A percentile compares a stretch with the other conserved stretches of the same genome.
phyloP scores from a whole-genome alignment of 208 protist species.

The Leishmania tropica region DNA sequence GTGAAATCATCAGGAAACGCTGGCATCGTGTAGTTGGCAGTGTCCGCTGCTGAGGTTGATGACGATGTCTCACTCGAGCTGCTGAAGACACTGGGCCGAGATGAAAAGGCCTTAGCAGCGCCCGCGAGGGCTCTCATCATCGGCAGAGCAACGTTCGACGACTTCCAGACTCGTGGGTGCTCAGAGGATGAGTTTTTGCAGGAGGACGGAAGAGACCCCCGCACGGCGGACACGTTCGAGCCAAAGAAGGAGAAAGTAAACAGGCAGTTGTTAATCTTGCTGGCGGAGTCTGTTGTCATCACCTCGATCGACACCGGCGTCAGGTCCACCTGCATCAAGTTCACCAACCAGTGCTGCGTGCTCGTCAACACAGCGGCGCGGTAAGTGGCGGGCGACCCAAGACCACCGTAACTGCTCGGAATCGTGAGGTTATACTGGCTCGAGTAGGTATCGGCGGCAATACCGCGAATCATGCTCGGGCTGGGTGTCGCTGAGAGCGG shows the following conservation, averaged over 20 bases:
- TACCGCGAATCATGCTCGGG: slow-evolving; percentile 7
- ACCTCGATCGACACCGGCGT: slow-evolving; percentile 22
- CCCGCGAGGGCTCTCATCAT: not conserved
- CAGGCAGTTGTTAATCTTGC: slow-evolving; percentile 16
- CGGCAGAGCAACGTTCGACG: not conserved
- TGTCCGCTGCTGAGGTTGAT: not conserved
- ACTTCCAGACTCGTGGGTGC: not conserved
- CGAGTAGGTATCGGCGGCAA: slow-evolving; percentile 1
- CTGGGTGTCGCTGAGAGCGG: not conserved
- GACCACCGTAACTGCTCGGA: slow-evolving; percentile 24
- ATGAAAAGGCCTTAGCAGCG: not conserved
- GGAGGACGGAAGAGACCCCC: not conserved
- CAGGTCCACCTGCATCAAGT: slow-evolving; percentile 7
- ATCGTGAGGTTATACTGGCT: not conserved
- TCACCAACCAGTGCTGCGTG: slow-evolving; percentile 12
- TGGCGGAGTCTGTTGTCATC: not conserved
- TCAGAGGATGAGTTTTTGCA: not conserved
- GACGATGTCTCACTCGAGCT: not conserved
- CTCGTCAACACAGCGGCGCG: slow-evolving; percentile 1
- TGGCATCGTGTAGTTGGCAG: slow-evolving; percentile 23
- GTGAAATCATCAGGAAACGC: slow-evolving; percentile 36
- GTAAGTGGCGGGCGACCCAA: slow-evolving; percentile 6
- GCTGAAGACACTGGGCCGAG: not conserved
- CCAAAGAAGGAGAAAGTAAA: slow-evolving; percentile 38
- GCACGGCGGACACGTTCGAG: slow-evolving; percentile 11